Evolutionary conservation across 768 basidiomycete species (phyloP).

Genomic region (Podaxis sp.): DNA sequence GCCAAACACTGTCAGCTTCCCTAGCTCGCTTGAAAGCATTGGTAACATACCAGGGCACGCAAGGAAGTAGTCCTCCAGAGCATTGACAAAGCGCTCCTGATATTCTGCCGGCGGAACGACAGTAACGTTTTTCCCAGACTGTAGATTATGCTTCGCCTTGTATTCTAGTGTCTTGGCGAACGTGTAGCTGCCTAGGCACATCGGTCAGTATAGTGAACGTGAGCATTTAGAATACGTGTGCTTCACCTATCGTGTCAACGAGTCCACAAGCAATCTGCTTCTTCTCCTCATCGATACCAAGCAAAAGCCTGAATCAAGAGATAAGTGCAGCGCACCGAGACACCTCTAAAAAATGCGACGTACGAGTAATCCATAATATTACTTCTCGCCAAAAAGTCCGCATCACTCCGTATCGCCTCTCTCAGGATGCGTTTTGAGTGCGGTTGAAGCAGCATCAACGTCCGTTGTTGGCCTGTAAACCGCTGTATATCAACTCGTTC

Average conservation of each 20-base stretch:
- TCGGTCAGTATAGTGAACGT: background rate
- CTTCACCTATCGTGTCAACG: slow-evolving; percentile 75
- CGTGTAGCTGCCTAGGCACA: slow-evolving; percentile 63
- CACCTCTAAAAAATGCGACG: slow-evolving; percentile 20
- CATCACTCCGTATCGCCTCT: slow-evolving; percentile 66
- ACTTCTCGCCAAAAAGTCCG: slow-evolving; percentile 67
- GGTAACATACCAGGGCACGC: slow-evolving; percentile 60
- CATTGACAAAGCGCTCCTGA: slow-evolving; percentile 67
- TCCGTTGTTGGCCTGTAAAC: slow-evolving; percentile 54
- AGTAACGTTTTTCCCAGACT: slow-evolving; percentile 66
- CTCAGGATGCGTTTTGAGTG: slow-evolving; percentile 69
- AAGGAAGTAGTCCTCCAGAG: slow-evolving; percentile 71
- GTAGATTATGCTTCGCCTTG: slow-evolving; percentile 76
- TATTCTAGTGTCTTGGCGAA: slow-evolving; percentile 86
- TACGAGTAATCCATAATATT: slow-evolving; percentile 90
- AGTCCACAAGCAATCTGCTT: slow-evolving; percentile 74
- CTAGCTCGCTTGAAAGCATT: background rate
- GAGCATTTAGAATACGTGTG: background rate
- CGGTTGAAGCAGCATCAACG: slow-evolving; percentile 61
- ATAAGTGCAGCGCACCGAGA: background rate
- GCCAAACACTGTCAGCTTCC: background rate
- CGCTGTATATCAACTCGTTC: background rate
- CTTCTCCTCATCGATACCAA: slow-evolving; percentile 64
- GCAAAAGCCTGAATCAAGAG: slow-evolving; percentile 44
- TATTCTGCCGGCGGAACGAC: slow-evolving; percentile 80